A percentile compares a stretch with the other conserved stretches of the same genome.
These are phyloP conservation scores for Fusarium sp. DNA, from an alignment of 2,329 filamentous ascomycete species.

Conservation along the genomic window DNA sequence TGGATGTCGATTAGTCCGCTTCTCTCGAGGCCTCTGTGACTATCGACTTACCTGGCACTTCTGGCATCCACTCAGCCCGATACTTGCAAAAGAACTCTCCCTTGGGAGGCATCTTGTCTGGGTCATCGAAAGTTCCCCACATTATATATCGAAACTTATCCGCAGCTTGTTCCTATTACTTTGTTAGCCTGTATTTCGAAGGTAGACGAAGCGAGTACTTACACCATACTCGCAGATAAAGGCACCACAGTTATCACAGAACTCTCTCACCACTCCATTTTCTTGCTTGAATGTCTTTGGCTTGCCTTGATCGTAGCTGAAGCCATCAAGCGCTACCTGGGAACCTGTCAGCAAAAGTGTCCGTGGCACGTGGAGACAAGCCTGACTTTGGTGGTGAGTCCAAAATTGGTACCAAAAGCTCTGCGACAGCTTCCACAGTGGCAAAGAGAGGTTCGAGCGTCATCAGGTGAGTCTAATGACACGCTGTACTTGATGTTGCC, in stretches of 20 bases:
- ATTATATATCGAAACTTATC: conserved; percentile 60
- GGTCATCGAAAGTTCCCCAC: conserved; percentile 64
- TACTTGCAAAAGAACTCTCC: conserved; percentile 68
- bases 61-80: conserved; percentile 59
- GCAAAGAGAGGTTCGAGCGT: conserved; percentile 26
- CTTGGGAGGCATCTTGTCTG: conserved; percentile 63
- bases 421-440: conserved; percentile 29
- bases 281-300: conserved; percentile 31
- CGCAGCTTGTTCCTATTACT: conserved; percentile 56
- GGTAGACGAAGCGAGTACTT: rapidly evolving
- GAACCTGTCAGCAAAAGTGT: rapidly evolving
- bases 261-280: conserved; percentile 32
- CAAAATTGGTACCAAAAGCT: conserved; percentile 35
- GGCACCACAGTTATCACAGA: conserved; percentile 32
- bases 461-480: conserved; percentile 14
- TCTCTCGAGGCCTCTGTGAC: rapidly evolving
- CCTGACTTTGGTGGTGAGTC: conserved; percentile 22
- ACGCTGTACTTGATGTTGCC: conserved; percentile 29
- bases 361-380: rapidly evolving
- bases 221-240: conserved; percentile 41
- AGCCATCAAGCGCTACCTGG: conserved; percentile 17
- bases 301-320: conserved; percentile 19
- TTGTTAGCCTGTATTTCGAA: background rate
- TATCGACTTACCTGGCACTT: conserved; percentile 27
- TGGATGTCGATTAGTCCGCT: background rate